A percentile compares a stretch with the other conserved stretches of the same genome.
phyloP scores from a whole-genome alignment of 2,329 filamentous ascomycete species.

The Xylariaceae sp. region DNA sequence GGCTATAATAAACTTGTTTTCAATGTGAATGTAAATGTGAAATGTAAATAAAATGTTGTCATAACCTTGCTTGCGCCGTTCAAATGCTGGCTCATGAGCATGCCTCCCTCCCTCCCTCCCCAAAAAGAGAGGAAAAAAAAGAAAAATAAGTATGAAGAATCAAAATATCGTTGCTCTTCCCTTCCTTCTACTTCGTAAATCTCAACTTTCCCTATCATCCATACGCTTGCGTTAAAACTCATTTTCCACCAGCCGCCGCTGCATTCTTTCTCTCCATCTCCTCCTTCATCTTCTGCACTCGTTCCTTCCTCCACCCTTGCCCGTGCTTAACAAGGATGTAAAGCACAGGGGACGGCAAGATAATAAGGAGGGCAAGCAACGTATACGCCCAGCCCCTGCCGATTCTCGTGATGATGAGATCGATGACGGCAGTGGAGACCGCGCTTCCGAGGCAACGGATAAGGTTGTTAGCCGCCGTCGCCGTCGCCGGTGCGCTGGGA shows the following conservation, averaged over 20 bases:
- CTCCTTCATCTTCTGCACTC: slow-evolving; percentile 36
- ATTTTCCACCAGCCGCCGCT: neutral
- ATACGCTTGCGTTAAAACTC: too few relatives aligned
- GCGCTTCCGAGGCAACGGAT: slow-evolving; percentile 58
- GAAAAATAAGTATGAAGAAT: neutral
- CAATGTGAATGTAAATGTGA: too few relatives aligned
- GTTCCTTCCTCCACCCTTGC: slow-evolving; percentile 46
- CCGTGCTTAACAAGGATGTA: slow-evolving; percentile 45
- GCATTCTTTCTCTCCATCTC: slow-evolving; percentile 27
- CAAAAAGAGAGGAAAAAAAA: neutral
- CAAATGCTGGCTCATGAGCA: neutral
- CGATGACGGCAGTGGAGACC: slow-evolving; percentile 52
- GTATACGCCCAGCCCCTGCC: slow-evolving; percentile 60
- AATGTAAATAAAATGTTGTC: neutral
- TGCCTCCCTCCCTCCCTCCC: too few relatives aligned
- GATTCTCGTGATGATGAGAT: slow-evolving; percentile 51
- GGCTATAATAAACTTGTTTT: too few relatives aligned
- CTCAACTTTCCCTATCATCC: neutral
- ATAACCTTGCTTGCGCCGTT: neutral
- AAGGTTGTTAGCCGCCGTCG: slow-evolving; percentile 59
- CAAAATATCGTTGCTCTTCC: neutral
- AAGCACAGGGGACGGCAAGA: slow-evolving; percentile 44
- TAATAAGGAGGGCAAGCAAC: slow-evolving; percentile 48
- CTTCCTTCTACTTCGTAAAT: neutral
- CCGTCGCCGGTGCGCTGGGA: slow-evolving; percentile 54